These are phyloP conservation scores for Zymoseptoria tritici DNA, from an alignment of 2,329 filamentous ascomycete genomes.

Conservation along the genomic window DNA sequence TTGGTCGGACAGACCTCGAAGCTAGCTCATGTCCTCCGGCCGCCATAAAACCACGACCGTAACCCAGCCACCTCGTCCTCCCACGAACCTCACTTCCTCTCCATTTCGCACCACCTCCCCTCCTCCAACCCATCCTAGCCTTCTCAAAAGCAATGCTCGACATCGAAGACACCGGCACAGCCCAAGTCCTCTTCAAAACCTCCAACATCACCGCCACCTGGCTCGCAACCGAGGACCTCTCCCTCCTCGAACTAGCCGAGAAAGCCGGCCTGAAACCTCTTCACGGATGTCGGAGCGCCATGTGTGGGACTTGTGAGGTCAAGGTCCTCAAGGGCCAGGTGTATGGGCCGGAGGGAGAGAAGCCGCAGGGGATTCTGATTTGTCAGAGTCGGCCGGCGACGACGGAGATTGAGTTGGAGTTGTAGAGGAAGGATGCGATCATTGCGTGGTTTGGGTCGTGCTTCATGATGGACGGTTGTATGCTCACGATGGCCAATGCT, in stretches of 20 bases:
- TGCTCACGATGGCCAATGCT: not conserved
- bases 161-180: constrained; percentile 14
- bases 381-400: constrained; percentile 21
- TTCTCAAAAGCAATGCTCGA: constrained; percentile 8
- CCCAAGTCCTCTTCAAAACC: constrained; percentile 15
- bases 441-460: not conserved
- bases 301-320: constrained; percentile 18
- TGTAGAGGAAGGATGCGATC: constrained; percentile 8
- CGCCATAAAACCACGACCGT: not conserved
- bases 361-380: constrained; percentile 19
- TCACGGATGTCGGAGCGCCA: constrained; percentile 20
- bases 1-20: not conserved
- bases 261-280: constrained; percentile 18
- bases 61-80: not conserved
- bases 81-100: not conserved
- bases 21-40: not conserved
- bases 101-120: not conserved
- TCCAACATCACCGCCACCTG: constrained; percentile 16
- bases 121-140: not conserved
- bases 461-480: not conserved
- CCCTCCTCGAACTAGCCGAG: constrained; percentile 20
- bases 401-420: constrained; percentile 19
- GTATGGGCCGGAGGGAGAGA: constrained; percentile 17
- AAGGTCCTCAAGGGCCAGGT: constrained; percentile 19
- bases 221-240: constrained; percentile 15